Evolutionary conservation across 2,329 filamentous ascomycete species (phyloP), one percentile per base, ranked within the genome.

Genomic region (Nemania sp.): DNA sequence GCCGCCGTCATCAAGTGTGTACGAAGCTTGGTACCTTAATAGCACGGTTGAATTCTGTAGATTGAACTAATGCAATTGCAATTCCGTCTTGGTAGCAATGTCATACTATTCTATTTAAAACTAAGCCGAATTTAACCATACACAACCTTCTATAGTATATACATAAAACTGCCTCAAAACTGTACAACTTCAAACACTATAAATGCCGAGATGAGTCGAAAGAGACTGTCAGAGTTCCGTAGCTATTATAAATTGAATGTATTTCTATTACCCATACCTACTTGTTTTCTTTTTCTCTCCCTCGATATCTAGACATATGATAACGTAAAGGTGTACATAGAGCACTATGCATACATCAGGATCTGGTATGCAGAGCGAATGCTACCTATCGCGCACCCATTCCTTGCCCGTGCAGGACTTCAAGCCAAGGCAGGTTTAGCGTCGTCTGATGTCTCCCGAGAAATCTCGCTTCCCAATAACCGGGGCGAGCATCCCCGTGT

Each of bases 61-160:
- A 61, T 29, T 22, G 64, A 61, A 32, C 29, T 47, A 38, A 65
- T 41, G 56, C 58, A 56, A 51, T 27, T 60, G 45, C 24, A 32
- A 24, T 58, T 10, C 11, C 13, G 43, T 43, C 56, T 41, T 41
- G 41, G 43, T 26, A 51, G 51, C 43, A 11, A 26, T 59, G 56
- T 38, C 13, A 41, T 18, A 15, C 38, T 35, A 35, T 35, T n/a
- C 7, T 35, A 35, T 35, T 11, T 41, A 41, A 18, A 41, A 15
- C 38, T 41, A 15, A 13, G 38, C 38, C 15, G 38, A 41, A 41
- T 41, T 41, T 18, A 18, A 41, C 38, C 11, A 41, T 41, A 41
- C 32, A n/a, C 32, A 35, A 35, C 32, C 11, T 35, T 35, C 11
- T 5, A 5, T 35, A n/a, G n/a, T 35, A 5, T 35, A 5, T 11